Evolutionary conservation across 805 yeast species (phyloP), one percentile per base, ranked within the genome.

Genomic region (Metschnikowia lochheadii): DNA sequence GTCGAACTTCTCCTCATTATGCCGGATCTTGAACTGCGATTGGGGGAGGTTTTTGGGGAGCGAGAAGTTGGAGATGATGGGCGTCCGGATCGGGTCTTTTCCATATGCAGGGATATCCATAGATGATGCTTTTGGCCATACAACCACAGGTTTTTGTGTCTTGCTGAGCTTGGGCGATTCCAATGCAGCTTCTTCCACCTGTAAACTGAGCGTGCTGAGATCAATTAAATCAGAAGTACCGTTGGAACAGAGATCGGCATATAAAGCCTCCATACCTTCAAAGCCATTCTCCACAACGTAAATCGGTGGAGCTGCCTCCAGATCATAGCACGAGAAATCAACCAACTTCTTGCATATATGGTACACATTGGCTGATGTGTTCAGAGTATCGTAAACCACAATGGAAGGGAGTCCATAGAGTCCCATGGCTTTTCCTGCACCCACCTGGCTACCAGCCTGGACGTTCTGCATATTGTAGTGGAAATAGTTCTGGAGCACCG

Each of bases 301-400:
- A 2, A 80, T 62, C 2, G 73, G 68, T 2, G 80, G 65, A 7
- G 62, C 51, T 3, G 56, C 46, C 2, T 41, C 48, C 14, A 69
- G 41, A 32, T 50, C 52, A 49, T 54, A 56, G 65, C 17, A 57
- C 3, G 66, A 52, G 36, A 69, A 64, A 44, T 70, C 68, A 2
- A 70, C 58, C 49, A 83, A 75, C 60, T 84, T 83, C 44, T 67
- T 69, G 23, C 77, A 68, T 56, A 82, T 65, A 53, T 78, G 78
- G 53, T 65, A 70, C 6, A 81, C 56, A n/a, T 75, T 76, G 56
- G 57, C 61, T 17, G 76, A 63, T 31, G 60, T 63, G 38, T 73
- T 66, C 14, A 53, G 53, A 44, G 64, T 59, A 59, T 85, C 92
- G 60, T 85, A 84, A 14, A 83, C 62, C 5, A 68, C 49, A 26